Percentiles rank a stretch among this genome's conserved stretches.
Evolutionary conservation across 2,329 filamentous ascomycete genomes (phyloP).

Genomic region (Diaporthe longicolla): DNA sequence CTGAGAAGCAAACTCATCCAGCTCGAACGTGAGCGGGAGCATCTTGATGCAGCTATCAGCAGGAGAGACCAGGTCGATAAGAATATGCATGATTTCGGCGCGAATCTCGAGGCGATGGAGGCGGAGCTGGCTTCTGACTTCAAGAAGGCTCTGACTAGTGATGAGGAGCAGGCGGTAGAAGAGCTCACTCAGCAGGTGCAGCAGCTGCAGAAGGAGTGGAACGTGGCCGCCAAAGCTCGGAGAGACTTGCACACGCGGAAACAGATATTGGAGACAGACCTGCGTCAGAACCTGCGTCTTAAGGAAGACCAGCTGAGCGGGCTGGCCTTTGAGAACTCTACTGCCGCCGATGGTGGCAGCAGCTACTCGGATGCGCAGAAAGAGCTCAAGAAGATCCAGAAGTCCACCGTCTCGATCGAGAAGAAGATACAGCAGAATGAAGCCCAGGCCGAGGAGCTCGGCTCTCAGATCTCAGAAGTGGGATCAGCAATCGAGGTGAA

Average conservation of each 20-base stretch:
- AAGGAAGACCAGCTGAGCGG: slow-evolving; percentile 88
- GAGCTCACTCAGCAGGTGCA: slow-evolving; percentile 78
- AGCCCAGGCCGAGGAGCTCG: slow-evolving; percentile 71
- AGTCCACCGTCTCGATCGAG: slow-evolving; percentile 76
- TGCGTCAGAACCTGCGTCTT: slow-evolving; percentile 90
- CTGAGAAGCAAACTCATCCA: slow-evolving; percentile 81
- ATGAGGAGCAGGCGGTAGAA: slow-evolving; percentile 88
- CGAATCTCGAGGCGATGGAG: slow-evolving; percentile 83
- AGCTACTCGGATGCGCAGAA: slow-evolving; percentile 83
- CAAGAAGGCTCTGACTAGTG: slow-evolving; percentile 86
- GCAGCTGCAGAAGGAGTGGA: slow-evolving; percentile 82
- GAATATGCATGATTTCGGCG: slow-evolving; percentile 81
- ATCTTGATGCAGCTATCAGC: slow-evolving; percentile 77
- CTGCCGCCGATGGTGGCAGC: slow-evolving; percentile 70
- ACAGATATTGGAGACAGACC: slow-evolving; percentile 85
- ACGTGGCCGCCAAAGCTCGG: slow-evolving; percentile 79
- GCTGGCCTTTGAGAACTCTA: slow-evolving; percentile 76
- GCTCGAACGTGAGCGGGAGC: slow-evolving; percentile 79
- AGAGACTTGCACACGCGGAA: slow-evolving; percentile 86
- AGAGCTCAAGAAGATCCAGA: slow-evolving; percentile 84
- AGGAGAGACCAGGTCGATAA: slow-evolving; percentile 78
- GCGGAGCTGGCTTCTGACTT: slow-evolving; percentile 88
- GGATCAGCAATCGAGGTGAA: slow-evolving; percentile 71
- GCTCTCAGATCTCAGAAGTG: slow-evolving; percentile 68
- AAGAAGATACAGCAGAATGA: slow-evolving; percentile 82